Conservation (phyloP, 176 grass and related monocot species). For the Elymus sibiricus region DNA sequence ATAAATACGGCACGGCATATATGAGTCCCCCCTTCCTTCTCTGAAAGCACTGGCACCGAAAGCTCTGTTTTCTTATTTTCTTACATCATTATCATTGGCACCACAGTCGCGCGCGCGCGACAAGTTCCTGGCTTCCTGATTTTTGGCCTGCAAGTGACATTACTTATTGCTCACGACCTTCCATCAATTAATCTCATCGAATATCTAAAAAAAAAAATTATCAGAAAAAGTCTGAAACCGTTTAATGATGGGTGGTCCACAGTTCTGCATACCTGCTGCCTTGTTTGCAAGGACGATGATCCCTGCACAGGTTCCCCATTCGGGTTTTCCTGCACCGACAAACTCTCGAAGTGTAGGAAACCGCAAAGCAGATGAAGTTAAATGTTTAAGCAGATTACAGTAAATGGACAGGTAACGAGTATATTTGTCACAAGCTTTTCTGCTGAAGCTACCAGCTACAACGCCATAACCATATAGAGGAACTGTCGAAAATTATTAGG, state of each 20-base stretch:
- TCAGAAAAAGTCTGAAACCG: background rate
- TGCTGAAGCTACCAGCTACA: background rate
- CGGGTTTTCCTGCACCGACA: conserved; percentile 74
- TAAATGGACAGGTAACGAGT: conserved; percentile 5
- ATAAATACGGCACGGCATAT: conserved; percentile 88
- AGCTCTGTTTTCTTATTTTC: conserved; percentile 79
- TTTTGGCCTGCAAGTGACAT: conserved; percentile 55
- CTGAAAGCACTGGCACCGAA: conserved; percentile 72
- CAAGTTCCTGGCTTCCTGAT: conserved; percentile 77
- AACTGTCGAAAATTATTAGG: background rate
- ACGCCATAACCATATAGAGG: background rate
- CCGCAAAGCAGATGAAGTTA: conserved; percentile 39
- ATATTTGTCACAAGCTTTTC: background rate
- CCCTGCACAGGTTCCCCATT: conserved; percentile 97
- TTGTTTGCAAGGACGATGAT: conserved; percentile 95
- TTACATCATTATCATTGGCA: no score
- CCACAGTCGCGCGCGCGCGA: no score
- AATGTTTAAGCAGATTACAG: background rate
- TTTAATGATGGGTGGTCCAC: conserved; percentile 1
- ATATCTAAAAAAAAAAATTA: no score
- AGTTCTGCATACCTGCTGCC: conserved; percentile 61
- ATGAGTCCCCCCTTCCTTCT: conserved; percentile 67
- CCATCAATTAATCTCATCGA: background rate
- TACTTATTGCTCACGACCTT: background rate
- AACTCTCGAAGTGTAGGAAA: conserved; percentile 94